Evolutionary conservation across 306 rosid genomes (phyloP).

Genomic region (Sindora glabra): DNA sequence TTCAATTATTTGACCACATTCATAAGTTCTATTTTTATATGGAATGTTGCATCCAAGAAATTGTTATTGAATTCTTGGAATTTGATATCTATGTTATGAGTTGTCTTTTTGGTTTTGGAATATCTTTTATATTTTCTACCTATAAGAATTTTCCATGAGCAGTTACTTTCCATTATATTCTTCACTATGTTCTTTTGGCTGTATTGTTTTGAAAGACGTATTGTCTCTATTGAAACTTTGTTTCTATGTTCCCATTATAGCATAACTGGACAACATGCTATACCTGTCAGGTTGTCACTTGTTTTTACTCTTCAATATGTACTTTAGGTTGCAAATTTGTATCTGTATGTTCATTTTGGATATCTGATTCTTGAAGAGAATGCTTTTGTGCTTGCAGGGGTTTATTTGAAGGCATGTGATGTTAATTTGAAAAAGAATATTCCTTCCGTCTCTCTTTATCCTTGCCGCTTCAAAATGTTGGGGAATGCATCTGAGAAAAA

Average conservation of each 20-base stretch:
- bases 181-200: neutral
- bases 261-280: neutral
- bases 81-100: neutral
- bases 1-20: neutral
- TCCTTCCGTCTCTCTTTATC: slow-evolving; percentile 59
- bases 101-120: slow-evolving; percentile 9
- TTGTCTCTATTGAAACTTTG: neutral
- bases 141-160: too few relatives aligned
- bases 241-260: slow-evolving; percentile 9
- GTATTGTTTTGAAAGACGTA: too few relatives aligned
- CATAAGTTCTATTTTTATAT: slow-evolving; percentile 2
- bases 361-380: slow-evolving; percentile 17
- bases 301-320: neutral
- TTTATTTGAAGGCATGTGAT: slow-evolving; percentile 54
- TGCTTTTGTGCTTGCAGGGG: slow-evolving; percentile 54
- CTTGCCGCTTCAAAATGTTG: slow-evolving; percentile 54
- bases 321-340: neutral
- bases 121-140: too few relatives aligned
- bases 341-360: slow-evolving; percentile 4
- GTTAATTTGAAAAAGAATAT: slow-evolving; percentile 35
- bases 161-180: neutral
- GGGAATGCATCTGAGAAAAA: slow-evolving; percentile 42
- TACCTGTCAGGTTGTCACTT: neutral
- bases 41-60: slow-evolving; percentile 2
- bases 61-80: slow-evolving; percentile 6